phyloP scores from a whole-genome alignment of 805 yeast genomes.

The Candida ulmi region DNA sequence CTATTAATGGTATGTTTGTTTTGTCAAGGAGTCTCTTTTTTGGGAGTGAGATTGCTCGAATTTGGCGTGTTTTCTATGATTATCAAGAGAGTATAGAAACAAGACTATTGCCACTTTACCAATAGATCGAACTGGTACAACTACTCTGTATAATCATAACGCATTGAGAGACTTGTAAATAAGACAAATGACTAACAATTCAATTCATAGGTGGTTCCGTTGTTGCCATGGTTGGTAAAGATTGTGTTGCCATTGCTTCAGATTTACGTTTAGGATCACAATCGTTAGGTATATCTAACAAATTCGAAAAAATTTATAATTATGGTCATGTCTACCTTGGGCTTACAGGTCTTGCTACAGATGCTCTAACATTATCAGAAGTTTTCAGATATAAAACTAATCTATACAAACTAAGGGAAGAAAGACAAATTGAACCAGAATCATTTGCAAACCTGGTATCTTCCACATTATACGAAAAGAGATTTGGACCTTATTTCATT shows the following conservation, averaged over 20 bases:
- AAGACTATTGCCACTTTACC: too few relatives aligned
- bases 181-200: slow-evolving; percentile 12
- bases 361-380: slow-evolving; percentile 75
- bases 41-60: neutral
- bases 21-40: too few relatives aligned
- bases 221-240: slow-evolving; percentile 98
- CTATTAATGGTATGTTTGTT: slow-evolving; percentile 58
- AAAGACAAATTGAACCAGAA: slow-evolving; percentile 86
- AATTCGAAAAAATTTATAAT: slow-evolving; percentile 87
- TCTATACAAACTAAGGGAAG: slow-evolving; percentile 85
- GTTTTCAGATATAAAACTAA: slow-evolving; percentile 81
- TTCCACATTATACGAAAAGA: slow-evolving; percentile 79
- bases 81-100: too few relatives aligned
- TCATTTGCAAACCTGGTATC: slow-evolving; percentile 91
- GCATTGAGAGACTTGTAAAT: neutral
- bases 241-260: slow-evolving; percentile 95
- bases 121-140: too few relatives aligned
- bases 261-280: slow-evolving; percentile 93
- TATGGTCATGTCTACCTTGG: slow-evolving; percentile 86
- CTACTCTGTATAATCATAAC: neutral
- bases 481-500: slow-evolving; percentile 95
- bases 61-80: neutral
- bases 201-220: slow-evolving; percentile 76
- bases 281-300: slow-evolving; percentile 85
- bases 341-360: slow-evolving; percentile 92